Evolutionary conservation across 257 asterid genomes (phyloP).

Genomic region (Schizonepeta tenuifolia): DNA sequence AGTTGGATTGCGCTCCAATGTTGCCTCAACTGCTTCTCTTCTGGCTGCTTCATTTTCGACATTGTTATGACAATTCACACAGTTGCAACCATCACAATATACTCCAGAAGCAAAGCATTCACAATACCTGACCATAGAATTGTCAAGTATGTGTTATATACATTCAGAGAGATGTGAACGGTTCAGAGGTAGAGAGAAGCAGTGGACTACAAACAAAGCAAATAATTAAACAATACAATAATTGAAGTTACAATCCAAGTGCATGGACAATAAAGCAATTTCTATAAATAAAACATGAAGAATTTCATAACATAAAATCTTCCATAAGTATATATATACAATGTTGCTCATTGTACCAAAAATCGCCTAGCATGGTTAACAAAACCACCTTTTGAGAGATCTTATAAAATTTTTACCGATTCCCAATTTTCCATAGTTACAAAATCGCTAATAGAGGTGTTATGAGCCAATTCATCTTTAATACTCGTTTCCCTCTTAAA

Average conservation of each 20-base stretch:
- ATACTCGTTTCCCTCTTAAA: slow-evolving; percentile 3
- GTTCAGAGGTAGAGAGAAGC: slow-evolving; percentile 19
- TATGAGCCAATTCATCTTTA: slow-evolving; percentile 4
- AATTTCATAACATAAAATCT: not conserved
- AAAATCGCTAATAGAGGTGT: not conserved
- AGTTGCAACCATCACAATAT: slow-evolving; percentile 94
- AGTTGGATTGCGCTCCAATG: slow-evolving; percentile 89
- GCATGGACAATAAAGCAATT: not conserved
- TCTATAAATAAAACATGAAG: not conserved
- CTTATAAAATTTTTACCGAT: not conserved
- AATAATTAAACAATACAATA: not conserved
- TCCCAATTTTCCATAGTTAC: not conserved
- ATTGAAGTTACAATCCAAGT: not conserved
- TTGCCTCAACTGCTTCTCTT: slow-evolving; percentile 90
- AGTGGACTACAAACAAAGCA: slow-evolving; percentile 3
- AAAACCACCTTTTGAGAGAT: not conserved
- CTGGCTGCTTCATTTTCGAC: slow-evolving; percentile 83
- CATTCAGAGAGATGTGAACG: slow-evolving; percentile 4
- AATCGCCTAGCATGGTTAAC: no score
- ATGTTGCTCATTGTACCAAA: not conserved
- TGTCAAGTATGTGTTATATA: slow-evolving; percentile 25
- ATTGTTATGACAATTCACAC: slow-evolving; percentile 87
- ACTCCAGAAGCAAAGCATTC: slow-evolving; percentile 97
- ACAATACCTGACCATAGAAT: slow-evolving; percentile 73
- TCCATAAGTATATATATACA: not conserved